Percentiles rank a stretch among this genome's conserved stretches.
Evolutionary conservation across 2,329 filamentous ascomycete species (phyloP).

Genomic region (Colletotrichum sp.): DNA sequence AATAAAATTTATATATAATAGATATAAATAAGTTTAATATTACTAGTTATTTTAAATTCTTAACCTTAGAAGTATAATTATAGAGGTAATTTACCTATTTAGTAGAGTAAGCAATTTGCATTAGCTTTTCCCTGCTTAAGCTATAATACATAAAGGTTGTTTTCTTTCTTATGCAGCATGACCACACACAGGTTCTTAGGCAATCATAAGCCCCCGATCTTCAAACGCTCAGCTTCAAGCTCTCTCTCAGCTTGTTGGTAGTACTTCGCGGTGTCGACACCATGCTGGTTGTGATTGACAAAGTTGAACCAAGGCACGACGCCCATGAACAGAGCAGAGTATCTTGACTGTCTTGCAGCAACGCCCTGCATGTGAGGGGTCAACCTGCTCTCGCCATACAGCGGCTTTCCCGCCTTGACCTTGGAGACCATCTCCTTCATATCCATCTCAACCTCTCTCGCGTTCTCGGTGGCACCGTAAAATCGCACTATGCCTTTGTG

Average conservation of each 20-base stretch:
- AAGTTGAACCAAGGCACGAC: constrained; percentile 97
- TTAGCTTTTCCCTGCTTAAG: background rate
- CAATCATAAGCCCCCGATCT: background rate
- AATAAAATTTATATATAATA: too few species aligned
- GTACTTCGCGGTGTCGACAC: constrained; percentile 98
- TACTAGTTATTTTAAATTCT: too few species aligned
- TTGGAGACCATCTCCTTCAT: constrained; percentile 98
- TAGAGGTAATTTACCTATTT: background rate
- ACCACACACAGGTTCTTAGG: background rate
- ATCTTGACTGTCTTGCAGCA: constrained; percentile 89
- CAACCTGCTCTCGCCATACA: constrained; percentile 83
- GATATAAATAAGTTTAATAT: too few species aligned
- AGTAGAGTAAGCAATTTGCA: background rate
- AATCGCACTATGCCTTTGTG: constrained; percentile 73
- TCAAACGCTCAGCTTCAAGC: constrained; percentile 73
- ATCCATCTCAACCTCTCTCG: constrained; percentile 91
- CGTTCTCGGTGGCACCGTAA: constrained; percentile 93
- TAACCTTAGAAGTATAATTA: too few species aligned
- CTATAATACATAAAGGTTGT: background rate
- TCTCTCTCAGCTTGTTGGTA: constrained; percentile 95
- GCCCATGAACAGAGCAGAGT: constrained; percentile 83
- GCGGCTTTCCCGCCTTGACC: constrained; percentile 88
- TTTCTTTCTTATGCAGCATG: background rate
- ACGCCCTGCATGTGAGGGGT: constrained; percentile 93
- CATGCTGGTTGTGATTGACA: constrained; percentile 95